Base-by-base conservation (phyloP, 140 eudicot species). In the Stevia rebaudiana region DNA sequence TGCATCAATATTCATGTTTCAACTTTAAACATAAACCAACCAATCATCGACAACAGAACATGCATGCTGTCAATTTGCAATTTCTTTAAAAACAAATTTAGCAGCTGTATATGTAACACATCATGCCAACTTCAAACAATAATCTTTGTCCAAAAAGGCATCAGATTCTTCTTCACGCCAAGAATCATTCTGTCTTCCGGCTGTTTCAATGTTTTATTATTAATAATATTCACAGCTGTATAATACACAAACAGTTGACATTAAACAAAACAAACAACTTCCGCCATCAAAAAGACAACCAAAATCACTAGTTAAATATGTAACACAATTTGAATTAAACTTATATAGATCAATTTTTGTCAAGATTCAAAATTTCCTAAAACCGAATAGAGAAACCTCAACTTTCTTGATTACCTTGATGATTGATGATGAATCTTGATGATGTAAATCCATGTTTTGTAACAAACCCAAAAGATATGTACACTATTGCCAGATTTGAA, bases 341-440 rank as follows among this genome's bases (percentile, higher is more conserved):
- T 47, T 63, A 46, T 59, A 68, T 63, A 46, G 55, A 61, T 36
- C 47, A 53, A 77, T 74, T 70, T 71, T 68, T 78, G 77, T 72
- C 69, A 23, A 56, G 68, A 59, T 70, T 63, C 81, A 79, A 79
- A 81, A 76, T 74, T 79, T 81, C 87, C 85, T 75, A 80, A 67
- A 47, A 46, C 49, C 55, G 17, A 55, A 64, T 64, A 46, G 64
- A 18, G 16, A 37, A 43, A 64, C 4, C 72, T 41, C 63, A 52
- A 72, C 57, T 62, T 54, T 60, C 64, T 64, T 65, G 55, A 60
- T 65, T 66, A 71, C 77, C 74, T 41, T 17, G 52, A 61, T 42
- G 21, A 42, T 30, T 11, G 49, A 59, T 53, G n/a, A 31, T 8
- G 67, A 75, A 67, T 52, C 75, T 74, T 75, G 80, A 75, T 67